Evolutionary conservation across 768 basidiomycete genomes (phyloP), one percentile per base, ranked within the genome.

Genomic region (Hypsizygus marmoreus): DNA sequence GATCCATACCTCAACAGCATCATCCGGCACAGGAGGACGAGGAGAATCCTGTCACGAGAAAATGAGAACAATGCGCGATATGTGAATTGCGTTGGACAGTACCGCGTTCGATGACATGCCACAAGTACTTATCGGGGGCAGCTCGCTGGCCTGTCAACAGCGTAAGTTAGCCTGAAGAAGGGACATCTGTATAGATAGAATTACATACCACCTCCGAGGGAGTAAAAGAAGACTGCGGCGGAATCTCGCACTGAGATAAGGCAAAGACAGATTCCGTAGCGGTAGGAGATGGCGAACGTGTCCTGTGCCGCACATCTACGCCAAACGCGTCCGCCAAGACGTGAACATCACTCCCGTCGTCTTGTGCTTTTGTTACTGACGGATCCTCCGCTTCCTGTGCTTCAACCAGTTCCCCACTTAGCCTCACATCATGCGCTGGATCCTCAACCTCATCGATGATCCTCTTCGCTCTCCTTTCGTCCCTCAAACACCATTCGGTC

Each of bases 401-500:
- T 17, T 47, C 31, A 30, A 42, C 28, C 20, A 17, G 19, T 29
- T 34, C 32, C 20, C 32, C 26, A 30, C 20, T 3, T 20, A 30
- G 32, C 23, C 30, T 29, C 24, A 23, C 36, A 30, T 30, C 28
- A 9, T 20, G 37, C 24, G 12, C 25, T 22, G 43, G 24, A 12
- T 36, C 47, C 23, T 39, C 36, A 3, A 26, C 39, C 9, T 51
- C 60, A 22, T 58, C 62, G 6, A 45, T 31, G 20, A 56, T 51
- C 5, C 36, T 35, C 25, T 50, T 19, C 11, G 47, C 50, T 24
- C 28, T 49, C 40, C 28, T 48, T 40, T 45, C 45, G 11, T 68
- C 66, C 38, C 75, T 61, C 42, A 79, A 53, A 55, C 73, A 74
- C 77, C 77, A 80, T 40, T 69, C 57, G 22, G 47, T 60, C 34